Evolutionary conservation across 805 yeast species (phyloP).

Genomic region (Ogataea pignaliae): DNA sequence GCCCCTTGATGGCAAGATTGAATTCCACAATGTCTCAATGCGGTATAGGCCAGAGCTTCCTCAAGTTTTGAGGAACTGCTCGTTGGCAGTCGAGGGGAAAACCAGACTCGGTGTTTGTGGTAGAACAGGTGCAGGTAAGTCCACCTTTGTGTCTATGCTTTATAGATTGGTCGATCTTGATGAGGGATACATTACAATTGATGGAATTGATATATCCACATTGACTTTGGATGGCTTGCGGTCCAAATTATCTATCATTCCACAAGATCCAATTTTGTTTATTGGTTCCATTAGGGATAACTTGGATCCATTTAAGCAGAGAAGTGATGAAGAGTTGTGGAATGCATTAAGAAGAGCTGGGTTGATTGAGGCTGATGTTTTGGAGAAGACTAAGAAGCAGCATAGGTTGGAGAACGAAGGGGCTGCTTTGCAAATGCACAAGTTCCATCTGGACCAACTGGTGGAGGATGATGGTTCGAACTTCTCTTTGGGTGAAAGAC

Average conservation of each 20-base stretch:
- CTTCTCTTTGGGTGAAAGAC: slow-evolving; percentile 74
- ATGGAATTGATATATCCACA: slow-evolving; percentile 58
- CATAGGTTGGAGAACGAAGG: neutral
- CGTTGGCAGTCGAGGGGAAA: slow-evolving; percentile 44
- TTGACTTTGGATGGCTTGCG: slow-evolving; percentile 67
- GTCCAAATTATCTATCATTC: slow-evolving; percentile 70
- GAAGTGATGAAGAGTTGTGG: slow-evolving; percentile 61
- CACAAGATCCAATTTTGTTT: slow-evolving; percentile 85
- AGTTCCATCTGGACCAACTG: slow-evolving; percentile 37
- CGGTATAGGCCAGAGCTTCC: slow-evolving; percentile 65
- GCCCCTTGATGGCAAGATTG: slow-evolving; percentile 62
- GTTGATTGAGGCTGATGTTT: slow-evolving; percentile 34
- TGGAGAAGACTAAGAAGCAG: slow-evolving; percentile 16
- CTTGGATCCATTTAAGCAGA: slow-evolving; percentile 67
- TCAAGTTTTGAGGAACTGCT: slow-evolving; percentile 54
- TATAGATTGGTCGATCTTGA: slow-evolving; percentile 63
- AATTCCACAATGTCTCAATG: slow-evolving; percentile 53
- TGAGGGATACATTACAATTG: slow-evolving; percentile 53
- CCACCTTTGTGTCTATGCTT: slow-evolving; percentile 67
- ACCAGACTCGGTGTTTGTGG: slow-evolving; percentile 66
- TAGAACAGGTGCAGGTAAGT: slow-evolving; percentile 70
- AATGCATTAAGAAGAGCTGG: slow-evolving; percentile 64
- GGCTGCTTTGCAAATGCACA: slow-evolving; percentile 22
- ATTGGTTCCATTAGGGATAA: slow-evolving; percentile 73
- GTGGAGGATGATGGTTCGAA: slow-evolving; percentile 69